Conservation (phyloP, 2,329 filamentous ascomycete species). For the Helotiales sp. region DNA sequence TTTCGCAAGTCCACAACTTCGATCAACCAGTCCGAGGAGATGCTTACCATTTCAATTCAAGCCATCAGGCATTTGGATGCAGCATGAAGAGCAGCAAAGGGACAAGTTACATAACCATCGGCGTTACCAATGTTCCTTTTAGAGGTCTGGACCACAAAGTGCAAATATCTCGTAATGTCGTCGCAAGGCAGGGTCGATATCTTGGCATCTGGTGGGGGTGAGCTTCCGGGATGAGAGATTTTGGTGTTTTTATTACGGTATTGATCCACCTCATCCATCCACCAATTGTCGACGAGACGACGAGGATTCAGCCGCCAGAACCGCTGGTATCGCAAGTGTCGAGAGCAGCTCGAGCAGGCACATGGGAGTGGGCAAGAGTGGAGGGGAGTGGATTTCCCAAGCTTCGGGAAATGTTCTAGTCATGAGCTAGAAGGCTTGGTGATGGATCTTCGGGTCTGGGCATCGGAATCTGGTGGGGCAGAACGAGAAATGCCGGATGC, state of each 20-base stretch:
- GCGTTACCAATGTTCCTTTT: background rate
- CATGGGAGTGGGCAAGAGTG: background rate
- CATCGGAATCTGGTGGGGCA: slow-evolving; percentile 11
- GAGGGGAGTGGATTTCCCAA: background rate
- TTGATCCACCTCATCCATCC: background rate
- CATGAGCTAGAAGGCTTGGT: slow-evolving; percentile 14
- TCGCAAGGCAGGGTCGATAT: background rate
- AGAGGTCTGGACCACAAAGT: slow-evolving; percentile 7
- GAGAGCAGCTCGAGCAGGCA: background rate
- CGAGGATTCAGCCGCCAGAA: slow-evolving; percentile 5
- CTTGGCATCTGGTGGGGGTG: slow-evolving; percentile 8
- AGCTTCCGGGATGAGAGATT: background rate
- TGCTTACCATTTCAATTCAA: background rate
- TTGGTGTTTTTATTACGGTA: slow-evolving; percentile 7
- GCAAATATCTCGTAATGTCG: slow-evolving; percentile 12
- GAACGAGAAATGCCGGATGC: slow-evolving; percentile 14
- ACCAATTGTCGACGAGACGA: background rate
- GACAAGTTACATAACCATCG: background rate
- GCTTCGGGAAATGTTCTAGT: slow-evolving; percentile 13
- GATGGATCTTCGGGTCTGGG: background rate
- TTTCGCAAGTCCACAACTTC: background rate
- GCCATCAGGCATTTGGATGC: background rate
- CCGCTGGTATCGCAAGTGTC: background rate
- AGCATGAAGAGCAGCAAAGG: background rate
- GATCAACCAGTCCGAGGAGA: background rate